A percentile compares a stretch with the other conserved stretches of the same genome.
Conservation (phyloP, 2,329 filamentous ascomycete genomes). For the Cordyceps fumosorosea region DNA sequence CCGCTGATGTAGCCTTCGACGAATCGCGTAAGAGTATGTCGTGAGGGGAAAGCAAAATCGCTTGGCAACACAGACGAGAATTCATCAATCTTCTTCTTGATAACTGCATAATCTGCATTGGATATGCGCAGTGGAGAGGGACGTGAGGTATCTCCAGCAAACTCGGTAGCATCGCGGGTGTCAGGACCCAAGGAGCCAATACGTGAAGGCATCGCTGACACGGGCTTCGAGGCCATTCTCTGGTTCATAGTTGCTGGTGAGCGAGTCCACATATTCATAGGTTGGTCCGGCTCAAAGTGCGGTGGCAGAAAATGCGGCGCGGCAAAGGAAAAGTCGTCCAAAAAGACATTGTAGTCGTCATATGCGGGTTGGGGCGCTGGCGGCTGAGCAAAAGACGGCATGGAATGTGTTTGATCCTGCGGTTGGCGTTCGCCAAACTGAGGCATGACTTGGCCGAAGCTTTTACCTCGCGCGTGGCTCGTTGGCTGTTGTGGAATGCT, state of each 20-base stretch:
- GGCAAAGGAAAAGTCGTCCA: conserved; percentile 48
- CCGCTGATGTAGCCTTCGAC: conserved; percentile 64
- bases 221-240: conserved; percentile 39
- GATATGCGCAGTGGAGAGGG: conserved; percentile 42
- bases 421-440: conserved; percentile 42
- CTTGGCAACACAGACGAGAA: conserved; percentile 53
- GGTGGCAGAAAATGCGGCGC: conserved; percentile 49
- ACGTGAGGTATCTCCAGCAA: conserved; percentile 25
- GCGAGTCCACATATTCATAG: conserved; percentile 45
- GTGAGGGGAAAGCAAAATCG: conserved; percentile 62
- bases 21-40: conserved; percentile 62
- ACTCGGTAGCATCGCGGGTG: conserved; percentile 33
- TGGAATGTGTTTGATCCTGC: conserved; percentile 37
- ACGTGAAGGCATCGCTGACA: conserved; percentile 47
- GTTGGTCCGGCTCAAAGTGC: conserved; percentile 47
- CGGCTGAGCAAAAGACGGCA: conserved; percentile 30
- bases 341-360: conserved; percentile 53
- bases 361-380: conserved; percentile 31
- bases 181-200: conserved; percentile 50
- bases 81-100: conserved; percentile 53
- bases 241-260: conserved; percentile 31
- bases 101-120: conserved; percentile 45
- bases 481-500: conserved; percentile 35
- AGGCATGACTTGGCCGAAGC: conserved; percentile 41
- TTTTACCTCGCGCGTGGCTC: conserved; percentile 39